These are phyloP conservation scores for Cyathus striatus DNA, from an alignment of 768 basidiomycete genomes.

Conservation along the genomic window DNA sequence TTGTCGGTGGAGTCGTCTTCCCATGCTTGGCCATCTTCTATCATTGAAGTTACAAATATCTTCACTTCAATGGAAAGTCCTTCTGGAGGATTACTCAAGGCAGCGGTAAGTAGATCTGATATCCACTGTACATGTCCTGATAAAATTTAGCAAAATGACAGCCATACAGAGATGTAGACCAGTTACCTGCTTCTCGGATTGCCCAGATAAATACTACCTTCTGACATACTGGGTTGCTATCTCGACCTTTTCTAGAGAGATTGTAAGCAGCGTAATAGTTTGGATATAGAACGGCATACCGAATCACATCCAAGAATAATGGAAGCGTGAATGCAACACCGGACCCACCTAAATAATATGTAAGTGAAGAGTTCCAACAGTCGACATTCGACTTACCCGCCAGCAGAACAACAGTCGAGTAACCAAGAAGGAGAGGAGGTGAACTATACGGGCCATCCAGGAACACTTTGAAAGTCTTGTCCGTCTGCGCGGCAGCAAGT, in stretches of 20 bases:
- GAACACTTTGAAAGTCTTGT: constrained; percentile 33
- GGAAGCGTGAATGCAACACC: constrained; percentile 45
- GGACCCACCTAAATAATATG: constrained; percentile 33
- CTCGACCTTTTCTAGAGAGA: constrained; percentile 15
- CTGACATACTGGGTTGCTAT: constrained; percentile 20
- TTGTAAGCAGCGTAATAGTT: constrained; percentile 10
- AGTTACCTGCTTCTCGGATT: constrained; percentile 32
- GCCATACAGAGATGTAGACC: neutral
- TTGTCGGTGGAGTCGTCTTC: constrained; percentile 15
- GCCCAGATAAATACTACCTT: constrained; percentile 39
- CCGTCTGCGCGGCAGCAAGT: constrained; percentile 19
- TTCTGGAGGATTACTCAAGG: constrained; percentile 20
- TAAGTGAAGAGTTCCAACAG: neutral
- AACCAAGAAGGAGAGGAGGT: constrained; percentile 27
- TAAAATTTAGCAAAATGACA: neutral
- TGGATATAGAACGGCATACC: constrained; percentile 18
- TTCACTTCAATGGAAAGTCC: constrained; percentile 30
- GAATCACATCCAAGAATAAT: constrained; percentile 34
- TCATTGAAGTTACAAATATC: constrained; percentile 32
- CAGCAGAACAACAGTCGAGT: constrained; percentile 33
- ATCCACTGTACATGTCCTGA: constrained; percentile 42
- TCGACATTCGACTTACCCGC: constrained; percentile 24
- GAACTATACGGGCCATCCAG: constrained; percentile 50
- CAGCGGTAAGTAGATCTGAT: constrained; percentile 26
- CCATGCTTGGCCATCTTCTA: constrained; percentile 11